These are phyloP conservation scores for Russula sp. DNA, from an alignment of 768 basidiomycete species.

Conservation along the genomic window DNA sequence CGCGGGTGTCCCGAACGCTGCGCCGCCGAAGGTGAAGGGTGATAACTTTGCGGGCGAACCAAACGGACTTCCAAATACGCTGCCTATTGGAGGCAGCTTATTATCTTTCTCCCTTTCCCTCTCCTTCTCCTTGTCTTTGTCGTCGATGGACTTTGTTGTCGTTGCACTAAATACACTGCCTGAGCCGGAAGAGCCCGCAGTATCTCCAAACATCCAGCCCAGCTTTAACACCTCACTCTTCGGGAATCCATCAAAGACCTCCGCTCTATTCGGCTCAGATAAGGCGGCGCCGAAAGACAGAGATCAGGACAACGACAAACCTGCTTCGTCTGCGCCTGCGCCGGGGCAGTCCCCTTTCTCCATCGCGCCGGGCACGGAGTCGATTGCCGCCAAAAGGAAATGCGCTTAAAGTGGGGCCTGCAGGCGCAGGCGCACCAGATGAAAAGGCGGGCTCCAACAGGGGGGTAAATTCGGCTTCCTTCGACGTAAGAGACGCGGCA, in stretches of 20 bases:
- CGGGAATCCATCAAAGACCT: slow-evolving; percentile 6
- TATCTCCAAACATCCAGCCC: slow-evolving; percentile 4
- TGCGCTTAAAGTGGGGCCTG: not conserved
- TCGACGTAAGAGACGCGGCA: not conserved
- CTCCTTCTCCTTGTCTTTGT: slow-evolving; percentile 10
- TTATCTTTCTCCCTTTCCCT: not conserved
- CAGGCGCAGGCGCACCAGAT: slow-evolving; percentile 3
- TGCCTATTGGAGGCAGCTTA: not conserved
- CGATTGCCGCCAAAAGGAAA: slow-evolving; percentile 13
- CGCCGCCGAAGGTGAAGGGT: slow-evolving; percentile 11
- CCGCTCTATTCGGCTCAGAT: slow-evolving; percentile 9
- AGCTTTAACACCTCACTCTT: not conserved
- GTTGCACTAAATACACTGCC: slow-evolving; percentile 14
- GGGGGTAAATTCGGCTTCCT: slow-evolving; percentile 1
- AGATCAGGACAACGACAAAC: slow-evolving; percentile 5
- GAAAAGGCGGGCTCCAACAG: slow-evolving; percentile 18
- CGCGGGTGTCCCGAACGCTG: slow-evolving; percentile 1
- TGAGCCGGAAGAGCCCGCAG: not conserved
- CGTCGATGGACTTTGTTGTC: slow-evolving; percentile 6
- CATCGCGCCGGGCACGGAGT: not conserved
- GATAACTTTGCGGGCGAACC: slow-evolving; percentile 6
- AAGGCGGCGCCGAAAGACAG: slow-evolving; percentile 1
- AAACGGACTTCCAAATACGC: slow-evolving; percentile 14
- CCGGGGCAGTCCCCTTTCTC: slow-evolving; percentile 1
- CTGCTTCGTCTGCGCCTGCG: not conserved